These are phyloP conservation scores for Cordia subcordata DNA, from an alignment of 257 asterid species.

Conservation along the genomic window DNA sequence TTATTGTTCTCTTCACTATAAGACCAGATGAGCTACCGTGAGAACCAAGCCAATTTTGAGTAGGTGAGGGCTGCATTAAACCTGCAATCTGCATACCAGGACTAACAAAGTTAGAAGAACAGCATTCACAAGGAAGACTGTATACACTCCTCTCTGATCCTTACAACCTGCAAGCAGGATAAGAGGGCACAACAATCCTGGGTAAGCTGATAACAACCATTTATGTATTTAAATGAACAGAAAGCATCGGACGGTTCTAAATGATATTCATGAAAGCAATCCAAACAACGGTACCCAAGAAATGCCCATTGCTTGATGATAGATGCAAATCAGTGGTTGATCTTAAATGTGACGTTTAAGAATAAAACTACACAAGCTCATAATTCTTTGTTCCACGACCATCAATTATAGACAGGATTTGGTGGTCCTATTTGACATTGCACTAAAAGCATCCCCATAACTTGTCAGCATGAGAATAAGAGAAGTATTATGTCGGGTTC, in stretches of 20 bases:
- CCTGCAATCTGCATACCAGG: conserved; percentile 58
- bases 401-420: neutral
- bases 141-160: neutral
- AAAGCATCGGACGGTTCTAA: neutral
- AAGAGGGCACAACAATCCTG: neutral
- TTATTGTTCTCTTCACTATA: conserved; percentile 68
- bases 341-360: neutral
- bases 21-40: conserved; percentile 80
- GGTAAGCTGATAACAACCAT: neutral
- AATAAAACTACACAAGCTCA: neutral
- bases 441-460: neutral
- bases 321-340: neutral
- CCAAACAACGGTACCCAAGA: conserved; percentile 8
- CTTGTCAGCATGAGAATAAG: no score
- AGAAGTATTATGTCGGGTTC: no score
- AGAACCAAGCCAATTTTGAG: conserved; percentile 67
- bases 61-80: conserved; percentile 53
- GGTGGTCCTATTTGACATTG: neutral
- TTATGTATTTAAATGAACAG: neutral
- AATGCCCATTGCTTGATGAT: neutral
- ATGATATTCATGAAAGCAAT: neutral
- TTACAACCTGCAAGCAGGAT: conserved; percentile 1
- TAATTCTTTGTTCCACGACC: neutral
- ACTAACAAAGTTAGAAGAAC: conserved; percentile 18
- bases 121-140: neutral